Evolutionary conservation across 2,329 filamentous ascomycete species (phyloP).

Genomic region (Colletotrichum sp.): DNA sequence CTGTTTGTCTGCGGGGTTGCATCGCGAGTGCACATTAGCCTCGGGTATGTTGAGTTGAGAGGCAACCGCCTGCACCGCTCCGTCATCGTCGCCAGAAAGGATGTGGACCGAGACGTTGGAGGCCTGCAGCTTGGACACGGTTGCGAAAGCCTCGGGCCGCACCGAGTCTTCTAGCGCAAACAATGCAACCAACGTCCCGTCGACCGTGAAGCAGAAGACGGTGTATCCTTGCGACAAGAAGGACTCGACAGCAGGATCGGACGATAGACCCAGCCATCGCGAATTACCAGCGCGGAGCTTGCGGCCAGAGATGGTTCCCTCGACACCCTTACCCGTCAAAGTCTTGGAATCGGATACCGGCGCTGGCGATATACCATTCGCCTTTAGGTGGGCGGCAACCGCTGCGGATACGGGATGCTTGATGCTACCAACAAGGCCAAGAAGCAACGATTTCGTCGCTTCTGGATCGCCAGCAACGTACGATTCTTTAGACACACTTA

Average conservation of each 20-base stretch:
- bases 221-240: conserved; percentile 44
- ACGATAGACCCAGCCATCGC: conserved; percentile 46
- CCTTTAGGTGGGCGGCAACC: conserved; percentile 46
- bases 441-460: background rate
- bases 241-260: conserved; percentile 34
- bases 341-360: conserved; percentile 36
- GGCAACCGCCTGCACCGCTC: conserved; percentile 48
- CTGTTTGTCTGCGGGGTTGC: conserved; percentile 51
- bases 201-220: conserved; percentile 51
- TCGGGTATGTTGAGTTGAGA: conserved; percentile 41
- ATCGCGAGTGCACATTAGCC: conserved; percentile 43
- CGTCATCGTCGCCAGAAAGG: conserved; percentile 58
- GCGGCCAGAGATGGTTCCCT: conserved; percentile 32
- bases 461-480: conserved; percentile 23
- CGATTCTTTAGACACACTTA: conserved; percentile 47
- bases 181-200: conserved; percentile 38
- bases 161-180: conserved; percentile 53
- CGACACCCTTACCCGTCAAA: conserved; percentile 52
- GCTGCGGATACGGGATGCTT: conserved; percentile 59
- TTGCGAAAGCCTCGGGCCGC: conserved; percentile 43
- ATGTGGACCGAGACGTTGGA: conserved; percentile 50
- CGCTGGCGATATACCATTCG: background rate
- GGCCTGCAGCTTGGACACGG: conserved; percentile 38
- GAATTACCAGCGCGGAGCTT: conserved; percentile 54
- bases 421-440: conserved; percentile 38